Base-by-base conservation (phyloP, 73 alveolate genomes). In the Paramecium bursaria region DNA sequence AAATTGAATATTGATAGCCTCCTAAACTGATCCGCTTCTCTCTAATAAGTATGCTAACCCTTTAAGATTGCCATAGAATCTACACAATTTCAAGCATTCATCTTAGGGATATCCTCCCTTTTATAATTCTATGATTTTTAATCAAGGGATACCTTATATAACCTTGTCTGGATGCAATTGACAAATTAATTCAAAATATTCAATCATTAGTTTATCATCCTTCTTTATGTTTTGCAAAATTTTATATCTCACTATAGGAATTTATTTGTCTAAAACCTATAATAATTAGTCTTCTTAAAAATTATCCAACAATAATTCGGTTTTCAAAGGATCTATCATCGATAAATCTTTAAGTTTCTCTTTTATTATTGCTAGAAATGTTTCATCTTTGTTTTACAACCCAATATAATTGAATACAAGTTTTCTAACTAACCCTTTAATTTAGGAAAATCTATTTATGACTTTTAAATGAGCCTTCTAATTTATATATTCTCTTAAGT, bases 41-140 rank as follows among this genome's bases (percentile, higher is more conserved):
- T 67, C 82, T 15, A 67, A 67, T 39, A 67, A 42, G 27, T 1
- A 67, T 3, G 82, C 82, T 4, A 67, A 21, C 7, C 82, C 82
- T 67, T 67, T 67, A 21, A 67, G 44, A 67, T 67, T 67, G 0
- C 82, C 82, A 39, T 67, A 67, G 44, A 21, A 67, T 67, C 82
- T 67, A 19, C 82, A 67, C 13, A 67, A 39, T 39, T 67, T 67
- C 9, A 67, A 17, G 15, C 82, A 67, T 67, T 67, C 82, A 67
- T 67, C 82, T 19, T 67, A 67, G 19, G 82, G 82, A 67, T 67
- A 67, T 13, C 82, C 82, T 33, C 82, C 82, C 22, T 67, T 67
- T 25, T 35, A 67, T 2, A 67, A 47, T 67, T 67, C 82, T 33
- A 47, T 17, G n/a, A n/a, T n/a, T n/a, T n/a, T n/a, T n/a, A n/a